Conservation (phyloP, 768 basidiomycete species). For the Tubosaeta brunneosetosa region DNA sequence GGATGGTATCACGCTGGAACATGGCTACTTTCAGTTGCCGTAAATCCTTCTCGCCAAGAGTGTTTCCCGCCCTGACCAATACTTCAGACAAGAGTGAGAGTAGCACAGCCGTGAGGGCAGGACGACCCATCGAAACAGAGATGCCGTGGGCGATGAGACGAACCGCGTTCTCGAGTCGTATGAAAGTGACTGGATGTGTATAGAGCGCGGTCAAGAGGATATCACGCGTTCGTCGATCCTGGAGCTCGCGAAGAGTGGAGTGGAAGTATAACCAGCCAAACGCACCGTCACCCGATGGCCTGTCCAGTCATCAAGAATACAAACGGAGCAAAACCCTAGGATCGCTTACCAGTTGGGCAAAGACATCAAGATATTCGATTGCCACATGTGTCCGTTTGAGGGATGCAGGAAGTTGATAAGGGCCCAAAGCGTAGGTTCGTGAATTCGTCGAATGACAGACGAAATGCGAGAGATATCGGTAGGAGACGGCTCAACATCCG, state of each 20-base stretch:
- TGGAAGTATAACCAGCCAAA: conserved; percentile 49
- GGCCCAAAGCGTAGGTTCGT: conserved; percentile 39
- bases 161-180: conserved; percentile 34
- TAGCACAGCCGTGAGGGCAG: conserved; percentile 27
- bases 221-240: conserved; percentile 19
- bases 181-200: conserved; percentile 16
- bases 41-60: conserved; percentile 30
- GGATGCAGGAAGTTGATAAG: conserved; percentile 46
- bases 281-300: conserved; percentile 9
- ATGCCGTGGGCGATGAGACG: conserved; percentile 38
- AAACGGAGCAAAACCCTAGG: background rate
- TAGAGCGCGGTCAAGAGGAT: conserved; percentile 37
- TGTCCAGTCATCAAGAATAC: conserved; percentile 1
- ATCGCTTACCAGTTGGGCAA: conserved; percentile 27
- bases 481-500: conserved; percentile 31
- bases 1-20: conserved; percentile 30
- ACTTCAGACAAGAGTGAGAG: conserved; percentile 40
- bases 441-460: conserved; percentile 35
- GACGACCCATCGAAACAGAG: conserved; percentile 11
- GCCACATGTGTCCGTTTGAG: conserved; percentile 39
- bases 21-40: conserved; percentile 41
- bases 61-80: conserved; percentile 23
- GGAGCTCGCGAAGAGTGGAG: conserved; percentile 19
- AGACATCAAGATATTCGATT: conserved; percentile 14
- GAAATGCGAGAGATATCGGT: conserved; percentile 41